Conservation (phyloP, 768 basidiomycete species). For the Imleria badia region DNA sequence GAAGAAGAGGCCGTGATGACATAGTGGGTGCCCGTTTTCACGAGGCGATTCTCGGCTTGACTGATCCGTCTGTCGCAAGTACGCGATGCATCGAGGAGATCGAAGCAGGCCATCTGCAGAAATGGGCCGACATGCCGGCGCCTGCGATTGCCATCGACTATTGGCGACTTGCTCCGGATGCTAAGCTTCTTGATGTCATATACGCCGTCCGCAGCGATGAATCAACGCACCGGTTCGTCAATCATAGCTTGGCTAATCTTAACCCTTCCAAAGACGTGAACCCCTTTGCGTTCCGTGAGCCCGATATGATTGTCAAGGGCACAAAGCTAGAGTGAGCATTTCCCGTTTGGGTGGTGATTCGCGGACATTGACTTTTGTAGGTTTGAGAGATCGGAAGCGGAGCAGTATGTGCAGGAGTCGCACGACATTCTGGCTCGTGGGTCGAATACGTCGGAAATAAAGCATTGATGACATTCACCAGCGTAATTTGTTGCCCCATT, state of each 20-base stretch:
- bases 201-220: slow-evolving; percentile 94
- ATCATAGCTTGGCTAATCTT: slow-evolving; percentile 92
- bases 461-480: slow-evolving; percentile 18
- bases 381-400: slow-evolving; percentile 68
- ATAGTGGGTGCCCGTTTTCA: slow-evolving; percentile 55
- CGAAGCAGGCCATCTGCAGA: slow-evolving; percentile 75
- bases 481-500: slow-evolving; percentile 1
- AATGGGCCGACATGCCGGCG: slow-evolving; percentile 74
- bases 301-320: slow-evolving; percentile 84
- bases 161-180: slow-evolving; percentile 75
- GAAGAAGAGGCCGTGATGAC: slow-evolving; percentile 96
- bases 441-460: slow-evolving; percentile 26
- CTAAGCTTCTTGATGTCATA: slow-evolving; percentile 84
- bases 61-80: slow-evolving; percentile 37
- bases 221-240: slow-evolving; percentile 91
- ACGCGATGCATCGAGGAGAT: slow-evolving; percentile 84
- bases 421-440: slow-evolving; percentile 48
- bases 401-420: slow-evolving; percentile 61
- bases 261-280: slow-evolving; percentile 77
- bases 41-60: slow-evolving; percentile 17
- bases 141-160: slow-evolving; percentile 94
- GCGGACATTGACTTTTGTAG: slow-evolving; percentile 37
- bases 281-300: slow-evolving; percentile 86
- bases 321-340: slow-evolving; percentile 62
- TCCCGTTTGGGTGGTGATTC: neutral